Base-by-base conservation (phyloP, 1,284 basidiomycete genomes). In the Cutaneotrichosporon sp. region DNA sequence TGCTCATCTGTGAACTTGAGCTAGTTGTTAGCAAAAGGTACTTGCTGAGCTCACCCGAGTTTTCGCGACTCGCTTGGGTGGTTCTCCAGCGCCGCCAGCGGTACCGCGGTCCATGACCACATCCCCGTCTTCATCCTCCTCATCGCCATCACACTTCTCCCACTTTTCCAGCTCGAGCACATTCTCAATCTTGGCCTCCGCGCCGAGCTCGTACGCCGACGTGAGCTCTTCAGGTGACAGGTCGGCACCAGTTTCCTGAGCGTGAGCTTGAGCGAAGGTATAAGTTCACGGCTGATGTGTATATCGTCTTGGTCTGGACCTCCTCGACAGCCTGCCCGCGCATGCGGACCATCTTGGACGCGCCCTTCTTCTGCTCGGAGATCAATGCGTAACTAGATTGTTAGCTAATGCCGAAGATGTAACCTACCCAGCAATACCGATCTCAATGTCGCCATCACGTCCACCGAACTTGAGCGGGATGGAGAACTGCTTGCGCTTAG, bases 1-100 rank as follows among this genome's bases (percentile, higher is more conserved):
- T 98, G 92, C 18, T 92, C 89, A n/a, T 87, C 84, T 0, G 87
- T 89, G 75, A 91, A 97, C 75, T 92, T 91, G 13, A 91, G 86
- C 88, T 92, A 70, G 7, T 65, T 61, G 63, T 46, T 40, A 64
- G 18, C 51, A 16, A n/a, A 18, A 53, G n/a, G 14, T 14, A 42
- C 18, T 14, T n/a, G 69, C 73, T n/a, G 66, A 68, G 58, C 81
- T 77, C 64, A 84, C 81, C 63, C 82, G 77, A 30, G 74, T 80
- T 61, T 78, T 73, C 1, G 74, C 74, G 1, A 77, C 62, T 0
- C 76, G 60, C 55, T 72, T 72, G 1, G 61, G 65, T 63, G 55
- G 32, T 26, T 26, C 51, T 36, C 10, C 38, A 13, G 26, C 51
- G 16, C 31, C 31, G 18, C 13, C 31, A n/a, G 51, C 32, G 2